These are phyloP conservation scores for Trichoderma virens DNA, from an alignment of 495 filamentous ascomycete genomes.

Conservation along the genomic window DNA sequence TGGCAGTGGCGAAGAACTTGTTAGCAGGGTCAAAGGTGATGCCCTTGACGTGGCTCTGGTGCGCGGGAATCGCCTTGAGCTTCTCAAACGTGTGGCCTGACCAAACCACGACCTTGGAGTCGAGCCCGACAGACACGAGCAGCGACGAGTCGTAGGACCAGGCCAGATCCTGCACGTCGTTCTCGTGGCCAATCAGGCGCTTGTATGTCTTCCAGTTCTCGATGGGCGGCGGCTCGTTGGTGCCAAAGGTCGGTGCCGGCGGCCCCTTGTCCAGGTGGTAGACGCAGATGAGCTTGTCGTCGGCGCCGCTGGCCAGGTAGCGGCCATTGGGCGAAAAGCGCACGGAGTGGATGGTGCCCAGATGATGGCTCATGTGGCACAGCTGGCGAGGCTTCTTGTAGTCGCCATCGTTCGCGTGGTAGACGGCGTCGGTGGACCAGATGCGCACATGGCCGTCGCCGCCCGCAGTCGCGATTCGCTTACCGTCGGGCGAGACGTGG, in stretches of 20 bases:
- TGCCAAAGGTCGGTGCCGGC: constrained; percentile 69
- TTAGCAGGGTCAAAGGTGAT: constrained; percentile 98
- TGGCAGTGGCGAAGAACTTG: constrained; percentile 97
- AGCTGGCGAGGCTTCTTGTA: constrained; percentile 81
- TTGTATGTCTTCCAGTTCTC: constrained; percentile 96
- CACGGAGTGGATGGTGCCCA: constrained; percentile 92
- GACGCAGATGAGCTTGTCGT: constrained; percentile 97
- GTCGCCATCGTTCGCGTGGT: constrained; percentile 62
- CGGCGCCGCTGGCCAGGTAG: constrained; percentile 91
- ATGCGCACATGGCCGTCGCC: constrained; percentile 97
- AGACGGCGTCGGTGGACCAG: constrained; percentile 93
- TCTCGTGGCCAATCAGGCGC: constrained; percentile 91
- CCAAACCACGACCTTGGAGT: constrained; percentile 98
- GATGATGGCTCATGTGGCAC: constrained; percentile 95
- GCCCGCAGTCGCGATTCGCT: constrained; percentile 82
- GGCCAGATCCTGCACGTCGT: constrained; percentile 95
- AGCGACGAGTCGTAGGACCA: constrained; percentile 97
- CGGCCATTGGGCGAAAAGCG: constrained; percentile 89
- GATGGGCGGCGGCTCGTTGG: constrained; percentile 83
- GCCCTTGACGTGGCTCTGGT: constrained; percentile 96
- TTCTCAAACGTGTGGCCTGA: constrained; percentile 97
- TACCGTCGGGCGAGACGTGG: constrained; percentile 91
- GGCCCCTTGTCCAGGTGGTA: constrained; percentile 82
- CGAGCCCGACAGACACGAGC: constrained; percentile 88
- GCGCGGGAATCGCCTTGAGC: constrained; percentile 80